Percentiles rank a stretch among this genome's conserved stretches.
Evolutionary conservation across 495 filamentous ascomycete species (phyloP).

Genomic region (Elaphomyces granulatus): DNA sequence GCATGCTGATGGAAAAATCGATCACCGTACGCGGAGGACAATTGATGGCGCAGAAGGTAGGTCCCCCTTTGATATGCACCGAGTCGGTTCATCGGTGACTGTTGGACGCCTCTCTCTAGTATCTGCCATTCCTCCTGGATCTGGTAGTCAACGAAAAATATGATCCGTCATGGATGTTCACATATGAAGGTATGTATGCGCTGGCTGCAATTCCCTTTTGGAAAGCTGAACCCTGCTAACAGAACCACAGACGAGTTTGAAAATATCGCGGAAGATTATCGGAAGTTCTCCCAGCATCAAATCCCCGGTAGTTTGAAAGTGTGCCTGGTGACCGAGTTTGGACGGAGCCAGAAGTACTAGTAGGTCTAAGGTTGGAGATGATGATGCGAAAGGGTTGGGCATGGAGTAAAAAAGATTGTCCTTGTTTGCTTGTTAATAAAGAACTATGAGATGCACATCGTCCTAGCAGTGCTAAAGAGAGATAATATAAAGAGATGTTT

Average conservation of each 20-base stretch:
- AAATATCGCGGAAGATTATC: conserved; percentile 15
- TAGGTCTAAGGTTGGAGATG: too few species aligned
- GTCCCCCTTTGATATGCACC: background rate
- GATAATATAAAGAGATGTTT: too few species aligned
- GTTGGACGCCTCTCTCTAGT: conserved; percentile 10
- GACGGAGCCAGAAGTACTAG: conserved; percentile 9
- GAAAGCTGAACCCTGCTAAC: too few species aligned
- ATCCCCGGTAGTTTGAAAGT: conserved; percentile 16
- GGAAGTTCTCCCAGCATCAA: conserved; percentile 11
- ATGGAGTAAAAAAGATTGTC: too few species aligned
- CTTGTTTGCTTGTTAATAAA: too few species aligned
- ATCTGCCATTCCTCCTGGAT: conserved; percentile 17
- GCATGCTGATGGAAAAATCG: conserved; percentile 16
- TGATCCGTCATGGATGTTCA: conserved; percentile 22
- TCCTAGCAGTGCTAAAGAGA: too few species aligned
- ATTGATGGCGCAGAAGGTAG: conserved; percentile 14
- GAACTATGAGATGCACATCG: too few species aligned
- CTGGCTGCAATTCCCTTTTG: too few species aligned
- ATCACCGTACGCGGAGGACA: conserved; percentile 19
- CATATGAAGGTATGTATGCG: conserved; percentile 10
- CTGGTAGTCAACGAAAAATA: conserved; percentile 13
- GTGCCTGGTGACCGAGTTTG: conserved; percentile 14
- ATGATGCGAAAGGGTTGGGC: too few species aligned
- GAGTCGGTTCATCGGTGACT: background rate
- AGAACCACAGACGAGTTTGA: conserved; percentile 12